Percentiles rank a stretch among this genome's conserved stretches.
Evolutionary conservation across 2,329 filamentous ascomycete species (phyloP).

Genomic region (Colletotrichum sp.): DNA sequence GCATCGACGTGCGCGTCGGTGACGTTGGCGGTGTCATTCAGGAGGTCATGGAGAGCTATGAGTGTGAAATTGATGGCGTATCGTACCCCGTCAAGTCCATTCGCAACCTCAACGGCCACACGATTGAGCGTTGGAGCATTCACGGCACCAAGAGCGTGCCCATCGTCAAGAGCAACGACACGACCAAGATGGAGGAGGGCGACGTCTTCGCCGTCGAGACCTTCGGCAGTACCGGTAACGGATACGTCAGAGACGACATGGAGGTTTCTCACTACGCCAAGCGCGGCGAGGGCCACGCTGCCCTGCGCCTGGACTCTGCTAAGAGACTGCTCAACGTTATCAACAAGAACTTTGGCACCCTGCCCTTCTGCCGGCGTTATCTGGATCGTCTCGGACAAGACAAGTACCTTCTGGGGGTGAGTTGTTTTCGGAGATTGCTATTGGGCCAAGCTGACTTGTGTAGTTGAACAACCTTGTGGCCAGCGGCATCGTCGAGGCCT

Average conservation of each 20-base stretch:
- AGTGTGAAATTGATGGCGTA: slow-evolving; percentile 71
- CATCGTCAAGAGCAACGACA: slow-evolving; percentile 77
- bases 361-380: slow-evolving; percentile 91
- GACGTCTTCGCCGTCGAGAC: slow-evolving; percentile 85
- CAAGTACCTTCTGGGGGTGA: slow-evolving; percentile 88
- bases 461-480: slow-evolving; percentile 86
- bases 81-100: slow-evolving; percentile 75
- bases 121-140: slow-evolving; percentile 77
- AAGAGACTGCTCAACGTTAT: slow-evolving; percentile 87
- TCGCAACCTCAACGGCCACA: slow-evolving; percentile 76
- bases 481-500: slow-evolving; percentile 85
- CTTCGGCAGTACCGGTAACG: slow-evolving; percentile 81
- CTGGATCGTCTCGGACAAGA: slow-evolving; percentile 92
- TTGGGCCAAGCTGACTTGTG: slow-evolving; percentile 25
- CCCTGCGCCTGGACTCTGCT: slow-evolving; percentile 79
- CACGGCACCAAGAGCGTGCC: slow-evolving; percentile 83
- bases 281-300: slow-evolving; percentile 74
- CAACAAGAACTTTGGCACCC: slow-evolving; percentile 93
- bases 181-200: slow-evolving; percentile 86
- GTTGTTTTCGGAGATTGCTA: slow-evolving; percentile 37
- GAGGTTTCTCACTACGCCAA: slow-evolving; percentile 91
- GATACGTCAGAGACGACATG: slow-evolving; percentile 77
- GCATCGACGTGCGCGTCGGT: slow-evolving; percentile 78
- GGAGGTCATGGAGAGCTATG: slow-evolving; percentile 80
- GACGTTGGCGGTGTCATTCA: slow-evolving; percentile 76